Evolutionary conservation across 106 monocot genomes (phyloP), one percentile per base, ranked within the genome.

Genomic region (Dendrobium nobile): DNA sequence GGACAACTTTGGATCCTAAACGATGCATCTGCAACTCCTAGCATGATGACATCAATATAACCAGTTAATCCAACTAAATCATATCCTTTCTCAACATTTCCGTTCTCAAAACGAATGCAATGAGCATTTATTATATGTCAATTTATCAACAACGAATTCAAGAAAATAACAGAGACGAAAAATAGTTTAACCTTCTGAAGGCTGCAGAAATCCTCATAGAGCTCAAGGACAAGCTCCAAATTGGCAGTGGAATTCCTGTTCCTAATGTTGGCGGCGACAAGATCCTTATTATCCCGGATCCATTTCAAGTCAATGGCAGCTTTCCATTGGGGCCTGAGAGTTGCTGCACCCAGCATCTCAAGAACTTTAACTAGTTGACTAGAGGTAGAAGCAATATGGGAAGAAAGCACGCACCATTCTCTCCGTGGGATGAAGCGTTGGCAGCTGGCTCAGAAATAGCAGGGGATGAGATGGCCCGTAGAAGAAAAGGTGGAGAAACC

Each of bases 221-320:
- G 88, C 82, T 91, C 84, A 31, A 99, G 89, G 27, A 99, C 92
- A 33, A 91, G 92, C 41, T 95, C 95, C 70, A 99, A 70, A 51
- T 99, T 82, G 40, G 95, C 95, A 43, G 27, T 77, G 37, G 98
- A 99, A 68, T 91, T 95, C 67, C 95, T 84, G 77, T 87, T 91
- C 84, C 79, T 84, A 72, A 99, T 95, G 61, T 99, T 99, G 75
- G 73, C 88, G 2, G 88, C 86, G 0, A 99, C 93, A 5, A 80
- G 42, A 9, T 99, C 91, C 82, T 78, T 86, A 82, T 99, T 99
- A 45, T 99, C 98, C 82, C 92, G 77, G 17, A 99, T 99, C 98
- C 98, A 99, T 73, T 99, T 99, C 91, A 99, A 99, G 68, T 99
- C 98, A 31, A 99, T 91, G 33, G 91, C 92, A 19, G 95, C 95